Evolutionary conservation across 2,329 filamentous ascomycete genomes (phyloP), one percentile per base, ranked within the genome.

Genomic region (Monilinia fructigena): DNA sequence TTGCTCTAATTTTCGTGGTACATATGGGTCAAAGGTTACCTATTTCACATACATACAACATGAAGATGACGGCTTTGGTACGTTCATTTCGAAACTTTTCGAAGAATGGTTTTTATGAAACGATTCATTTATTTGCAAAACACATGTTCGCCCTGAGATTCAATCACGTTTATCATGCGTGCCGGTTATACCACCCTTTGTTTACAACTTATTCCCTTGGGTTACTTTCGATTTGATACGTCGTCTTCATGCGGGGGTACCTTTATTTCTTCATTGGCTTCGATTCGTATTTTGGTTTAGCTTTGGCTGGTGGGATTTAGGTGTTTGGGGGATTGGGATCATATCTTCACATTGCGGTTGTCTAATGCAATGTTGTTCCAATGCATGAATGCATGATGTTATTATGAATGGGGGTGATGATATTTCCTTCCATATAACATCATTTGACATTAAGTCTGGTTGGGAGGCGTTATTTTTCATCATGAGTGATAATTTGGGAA

Each of bases 11-110:
- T 47, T 47, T 35, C 12, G 42, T 20, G 56, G 56, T 59, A 59
- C 42, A 59, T 48, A 48, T 48, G 56, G 42, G 42, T 18, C 26
- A 26, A 35, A 59, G 26, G 20, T 48, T 59, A 3, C 26, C 11
- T 59, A n/a, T 48, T 59, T 48, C 12, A 59, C 28, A 59, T 59
- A 59, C 42, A 48, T 48, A 48, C 20, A 48, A 31, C 7, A 28
- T 18, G 20, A 23, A 59, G 40, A 59, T 48, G 28, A 23, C 28
- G 42, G 20, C 56, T 59, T 35, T 48, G 28, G 18, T 48, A 11
- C 42, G 20, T 35, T 20, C 6, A 23, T n/a, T 23, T 59, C 42
- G 35, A 14, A 23, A 7, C 12, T 20, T 59, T 48, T 28, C 2
- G 23, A 47, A 6, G 55, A 11, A 42, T 47, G 4, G 11, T 10